Percentiles rank a stretch among this genome's conserved stretches.
Conservation (phyloP, 768 basidiomycete species). For the Phlegmacium glaucopus region DNA sequence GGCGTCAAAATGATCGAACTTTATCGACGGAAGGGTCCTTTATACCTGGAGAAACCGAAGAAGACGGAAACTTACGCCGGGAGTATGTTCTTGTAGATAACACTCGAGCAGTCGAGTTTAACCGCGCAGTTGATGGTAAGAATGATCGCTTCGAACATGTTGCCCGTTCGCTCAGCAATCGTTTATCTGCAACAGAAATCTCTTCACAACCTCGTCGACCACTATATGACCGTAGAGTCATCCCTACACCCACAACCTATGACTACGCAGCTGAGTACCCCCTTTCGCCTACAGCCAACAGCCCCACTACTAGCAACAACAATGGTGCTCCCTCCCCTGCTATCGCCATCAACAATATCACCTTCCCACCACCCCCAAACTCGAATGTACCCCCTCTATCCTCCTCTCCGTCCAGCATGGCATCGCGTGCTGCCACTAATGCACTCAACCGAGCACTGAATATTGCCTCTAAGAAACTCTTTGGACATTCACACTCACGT, state of each 20-base stretch:
- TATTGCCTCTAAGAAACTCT: constrained; percentile 78
- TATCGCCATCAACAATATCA: constrained; percentile 35
- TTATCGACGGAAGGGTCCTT: constrained; percentile 58
- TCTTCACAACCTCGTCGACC: constrained; percentile 55
- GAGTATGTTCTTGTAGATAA: constrained; percentile 97
- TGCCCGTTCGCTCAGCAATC: background rate
- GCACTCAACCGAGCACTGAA: constrained; percentile 78
- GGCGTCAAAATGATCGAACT: constrained; percentile 23
- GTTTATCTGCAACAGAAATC: constrained; percentile 46
- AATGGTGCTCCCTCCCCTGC: background rate
- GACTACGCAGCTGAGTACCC: constrained; percentile 39
- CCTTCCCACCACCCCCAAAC: constrained; percentile 70
- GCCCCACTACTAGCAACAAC: constrained; percentile 2
- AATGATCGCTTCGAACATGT: too few species aligned
- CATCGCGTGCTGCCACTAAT: constrained; percentile 64
- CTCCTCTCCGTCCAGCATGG: constrained; percentile 59
- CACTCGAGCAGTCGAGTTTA: constrained; percentile 86
- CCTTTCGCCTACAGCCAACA: constrained; percentile 12
- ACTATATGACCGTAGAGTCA: constrained; percentile 49
- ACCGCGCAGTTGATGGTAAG: constrained; percentile 86
- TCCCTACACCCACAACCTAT: constrained; percentile 38
- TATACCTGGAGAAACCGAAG: constrained; percentile 82
- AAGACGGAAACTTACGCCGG: constrained; percentile 71
- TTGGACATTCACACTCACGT: constrained; percentile 40
- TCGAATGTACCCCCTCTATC: constrained; percentile 57